Percentiles rank a stretch among this genome's conserved stretches.
Conservation (phyloP, 1,284 basidiomycete species). For the Cryptococcus wingfieldii region DNA sequence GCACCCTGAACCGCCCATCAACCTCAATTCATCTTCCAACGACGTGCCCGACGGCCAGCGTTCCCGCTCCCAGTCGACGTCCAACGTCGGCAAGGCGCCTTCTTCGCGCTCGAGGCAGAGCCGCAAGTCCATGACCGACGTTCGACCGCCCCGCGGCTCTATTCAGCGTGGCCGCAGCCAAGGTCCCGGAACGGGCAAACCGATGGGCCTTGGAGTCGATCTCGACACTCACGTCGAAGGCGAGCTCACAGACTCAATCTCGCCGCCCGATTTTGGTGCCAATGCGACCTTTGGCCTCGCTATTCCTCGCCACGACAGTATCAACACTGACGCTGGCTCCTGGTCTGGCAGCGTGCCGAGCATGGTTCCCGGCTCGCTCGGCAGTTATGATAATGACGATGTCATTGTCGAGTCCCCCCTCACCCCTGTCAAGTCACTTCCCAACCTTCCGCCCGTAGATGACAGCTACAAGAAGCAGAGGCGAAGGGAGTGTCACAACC, state of each 20-base stretch:
- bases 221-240: constrained; percentile 29
- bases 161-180: constrained; percentile 10
- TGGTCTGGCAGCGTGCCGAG: constrained; percentile 24
- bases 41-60: constrained; percentile 11
- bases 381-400: constrained; percentile 28
- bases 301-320: constrained; percentile 21
- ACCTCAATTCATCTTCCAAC: constrained; percentile 6
- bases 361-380: constrained; percentile 18
- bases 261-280: constrained; percentile 21
- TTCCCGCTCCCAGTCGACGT: constrained; percentile 33
- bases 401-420: constrained; percentile 32
- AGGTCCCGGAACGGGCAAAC: constrained; percentile 8
- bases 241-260: constrained; percentile 23
- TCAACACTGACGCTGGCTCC: constrained; percentile 3
- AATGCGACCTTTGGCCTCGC: constrained; percentile 21
- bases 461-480: constrained; percentile 39
- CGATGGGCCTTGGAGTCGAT: constrained; percentile 19
- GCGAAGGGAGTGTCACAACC: constrained; percentile 46
- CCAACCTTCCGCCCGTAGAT: constrained; percentile 10
- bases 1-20: constrained; percentile 35
- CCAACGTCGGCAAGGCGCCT: constrained; percentile 34
- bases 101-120: constrained; percentile 20
- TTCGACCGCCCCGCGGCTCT: constrained; percentile 18
- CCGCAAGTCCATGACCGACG: constrained; percentile 41
- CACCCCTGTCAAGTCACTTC: constrained; percentile 30